A percentile compares a stretch with the other conserved stretches of the same genome.
Evolutionary conservation across 2,329 filamentous ascomycete species (phyloP).

Genomic region (Botryotinia convoluta): DNA sequence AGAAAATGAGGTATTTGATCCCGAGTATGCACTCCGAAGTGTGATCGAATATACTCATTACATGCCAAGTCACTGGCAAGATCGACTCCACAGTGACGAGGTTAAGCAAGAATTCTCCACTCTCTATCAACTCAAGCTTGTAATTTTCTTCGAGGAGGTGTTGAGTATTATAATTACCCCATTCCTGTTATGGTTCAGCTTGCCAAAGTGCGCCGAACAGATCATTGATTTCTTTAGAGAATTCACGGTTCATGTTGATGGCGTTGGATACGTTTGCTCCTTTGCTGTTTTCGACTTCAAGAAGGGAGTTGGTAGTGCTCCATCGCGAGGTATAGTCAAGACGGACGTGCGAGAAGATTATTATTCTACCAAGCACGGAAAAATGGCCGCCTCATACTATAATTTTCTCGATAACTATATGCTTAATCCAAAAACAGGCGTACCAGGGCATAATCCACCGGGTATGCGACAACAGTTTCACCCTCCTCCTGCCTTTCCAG

Average conservation of each 20-base stretch:
- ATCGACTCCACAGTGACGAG: constrained; percentile 87
- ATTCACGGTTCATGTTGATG: constrained; percentile 95
- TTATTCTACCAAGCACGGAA: constrained; percentile 91
- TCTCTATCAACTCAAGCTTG: constrained; percentile 86
- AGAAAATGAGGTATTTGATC: constrained; percentile 86
- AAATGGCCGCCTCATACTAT: constrained; percentile 97
- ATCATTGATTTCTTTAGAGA: constrained; percentile 98
- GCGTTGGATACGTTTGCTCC: constrained; percentile 91
- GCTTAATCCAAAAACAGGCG: constrained; percentile 66
- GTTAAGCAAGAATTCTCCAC: constrained; percentile 87
- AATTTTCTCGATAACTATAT: constrained; percentile 93
- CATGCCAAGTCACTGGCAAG: constrained; percentile 83
- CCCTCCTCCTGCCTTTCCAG: constrained; percentile 72
- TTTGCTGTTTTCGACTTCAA: constrained; percentile 98
- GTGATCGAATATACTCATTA: constrained; percentile 94
- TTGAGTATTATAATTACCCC: constrained; percentile 90
- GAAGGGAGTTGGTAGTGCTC: constrained; percentile 62
- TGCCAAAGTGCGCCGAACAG: constrained; percentile 85
- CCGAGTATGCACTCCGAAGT: constrained; percentile 81
- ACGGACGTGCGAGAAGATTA: constrained; percentile 79
- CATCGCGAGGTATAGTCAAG: constrained; percentile 39
- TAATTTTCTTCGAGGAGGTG: constrained; percentile 91
- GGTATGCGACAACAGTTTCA: constrained; percentile 62
- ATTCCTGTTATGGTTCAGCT: constrained; percentile 79
- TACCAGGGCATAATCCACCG: constrained; percentile 58